Base-by-base conservation (phyloP, 1,284 basidiomycete genomes). In the Rhodotorula sp. region DNA sequence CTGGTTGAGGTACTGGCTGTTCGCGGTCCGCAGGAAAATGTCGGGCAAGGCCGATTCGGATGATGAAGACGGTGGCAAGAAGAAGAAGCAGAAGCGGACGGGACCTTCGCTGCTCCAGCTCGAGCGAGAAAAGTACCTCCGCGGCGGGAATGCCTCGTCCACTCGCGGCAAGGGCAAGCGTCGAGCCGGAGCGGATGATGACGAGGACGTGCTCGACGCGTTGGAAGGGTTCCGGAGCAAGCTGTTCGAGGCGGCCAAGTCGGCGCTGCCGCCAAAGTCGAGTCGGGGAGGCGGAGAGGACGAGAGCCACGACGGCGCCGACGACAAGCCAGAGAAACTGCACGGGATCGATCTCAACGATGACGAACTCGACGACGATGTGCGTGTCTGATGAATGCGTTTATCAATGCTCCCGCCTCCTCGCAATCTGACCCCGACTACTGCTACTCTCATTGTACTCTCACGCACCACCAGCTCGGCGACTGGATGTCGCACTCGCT, bases 51-150 rank as follows among this genome's bases (percentile, higher is more conserved):
- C 51, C n/a, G 62, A 30, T 3, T 58, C 67, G 18, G 71, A 73
- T 7, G 69, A 73, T 15, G 71, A 72, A 26, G 59, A 51, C n/a
- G 14, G 30, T 14, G 22, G 42, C 54, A 59, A 56, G 48, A 22
- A 30, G 42, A 77, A 70, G 58, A 58, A 62, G 69, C 53, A 42
- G n/a, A 78, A 70, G 46, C 66, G 70, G 24, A 67, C 56, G 3
- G 68, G 74, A 17, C 71, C 77, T 4, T 75, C 76, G 6, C 63
- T 77, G 22, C 73, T 78, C 4, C 75, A 77, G 57, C 77, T 76
- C 61, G 77, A 78, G 60, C 72, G 78, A 14, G 77, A 76, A 22
- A 76, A 74, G 56, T 78, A 78, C 60, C 60, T 67, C 30, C 57
- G 62, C 24, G 57, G 59, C 26, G 61, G 59, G 8, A 68, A 64